Evolutionary conservation across 192 early-diverging fungal genomes (phyloP).

Genomic region (Backusella sp.): DNA sequence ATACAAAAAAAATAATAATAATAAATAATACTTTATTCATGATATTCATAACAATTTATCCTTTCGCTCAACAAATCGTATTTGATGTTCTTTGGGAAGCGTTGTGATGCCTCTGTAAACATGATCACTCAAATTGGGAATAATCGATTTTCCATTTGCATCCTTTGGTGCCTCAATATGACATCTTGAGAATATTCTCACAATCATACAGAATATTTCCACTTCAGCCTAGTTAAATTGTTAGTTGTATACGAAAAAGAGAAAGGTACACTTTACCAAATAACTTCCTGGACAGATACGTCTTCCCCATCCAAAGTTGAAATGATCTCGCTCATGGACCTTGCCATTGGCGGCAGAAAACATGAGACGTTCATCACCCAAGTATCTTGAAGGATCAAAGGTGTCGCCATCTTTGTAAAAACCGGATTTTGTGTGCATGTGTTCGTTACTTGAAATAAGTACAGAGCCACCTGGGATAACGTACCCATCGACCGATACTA

Average conservation of each 20-base stretch:
- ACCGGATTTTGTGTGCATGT: constrained; percentile 38
- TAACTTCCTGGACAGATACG: constrained; percentile 14
- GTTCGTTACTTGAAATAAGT: constrained; percentile 46
- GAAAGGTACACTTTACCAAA: neutral
- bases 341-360: constrained; percentile 18
- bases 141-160: constrained; percentile 3
- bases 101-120: constrained; percentile 4
- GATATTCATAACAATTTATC: neutral
- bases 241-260: neutral
- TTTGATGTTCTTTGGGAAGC: neutral
- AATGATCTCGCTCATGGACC: neutral
- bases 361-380: neutral
- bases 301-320: constrained; percentile 25
- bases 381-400: constrained; percentile 47
- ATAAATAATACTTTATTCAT: neutral
- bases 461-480: constrained; percentile 11
- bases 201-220: neutral
- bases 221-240: neutral
- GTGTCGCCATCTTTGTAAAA: constrained; percentile 39
- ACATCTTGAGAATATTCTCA: neutral
- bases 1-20: neutral
- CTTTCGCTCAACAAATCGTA: neutral
- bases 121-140: neutral
- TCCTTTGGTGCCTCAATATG: neutral
- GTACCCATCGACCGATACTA: constrained; percentile 15